These are phyloP conservation scores for Rhizodiscina lignyota DNA, from an alignment of 495 filamentous ascomycete genomes.

Conservation along the genomic window DNA sequence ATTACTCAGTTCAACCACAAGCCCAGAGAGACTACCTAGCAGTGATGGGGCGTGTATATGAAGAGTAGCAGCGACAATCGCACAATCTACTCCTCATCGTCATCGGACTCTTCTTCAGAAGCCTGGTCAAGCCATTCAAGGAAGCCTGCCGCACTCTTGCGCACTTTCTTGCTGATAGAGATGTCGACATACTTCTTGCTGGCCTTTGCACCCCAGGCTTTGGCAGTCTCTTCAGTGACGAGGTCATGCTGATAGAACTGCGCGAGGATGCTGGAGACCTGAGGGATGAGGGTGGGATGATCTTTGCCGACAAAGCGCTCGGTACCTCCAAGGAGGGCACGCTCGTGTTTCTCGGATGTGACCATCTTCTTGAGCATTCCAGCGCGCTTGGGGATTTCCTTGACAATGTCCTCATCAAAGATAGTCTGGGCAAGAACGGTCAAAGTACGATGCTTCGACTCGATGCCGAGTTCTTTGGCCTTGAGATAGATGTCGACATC, in stretches of 20 bases:
- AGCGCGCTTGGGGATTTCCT: conserved; percentile 69
- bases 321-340: conserved; percentile 90
- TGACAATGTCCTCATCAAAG: conserved; percentile 77
- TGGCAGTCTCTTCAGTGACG: conserved; percentile 69
- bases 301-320: conserved; percentile 84
- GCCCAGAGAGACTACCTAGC: too few relatives aligned
- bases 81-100: conserved; percentile 20
- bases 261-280: conserved; percentile 73
- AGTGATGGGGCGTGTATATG: too few relatives aligned
- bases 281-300: conserved; percentile 55
- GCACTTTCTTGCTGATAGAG: conserved; percentile 80
- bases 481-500: conserved; percentile 89
- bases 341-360: conserved; percentile 62
- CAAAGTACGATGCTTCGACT: conserved; percentile 83
- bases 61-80: too few relatives aligned
- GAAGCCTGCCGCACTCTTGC: conserved; percentile 87
- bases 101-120: conserved; percentile 64
- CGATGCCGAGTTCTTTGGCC: conserved; percentile 89
- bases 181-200: conserved; percentile 96
- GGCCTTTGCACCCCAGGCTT: conserved; percentile 81
- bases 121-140: conserved; percentile 85
- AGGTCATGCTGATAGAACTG: conserved; percentile 80
- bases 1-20: too few relatives aligned
- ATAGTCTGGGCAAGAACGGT: conserved; percentile 85
- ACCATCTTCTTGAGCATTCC: conserved; percentile 68